A percentile compares a stretch with the other conserved stretches of the same genome.
phyloP scores from a whole-genome alignment of 2,329 filamentous ascomycete genomes.

The Paracorniculantispora psalliotae region DNA sequence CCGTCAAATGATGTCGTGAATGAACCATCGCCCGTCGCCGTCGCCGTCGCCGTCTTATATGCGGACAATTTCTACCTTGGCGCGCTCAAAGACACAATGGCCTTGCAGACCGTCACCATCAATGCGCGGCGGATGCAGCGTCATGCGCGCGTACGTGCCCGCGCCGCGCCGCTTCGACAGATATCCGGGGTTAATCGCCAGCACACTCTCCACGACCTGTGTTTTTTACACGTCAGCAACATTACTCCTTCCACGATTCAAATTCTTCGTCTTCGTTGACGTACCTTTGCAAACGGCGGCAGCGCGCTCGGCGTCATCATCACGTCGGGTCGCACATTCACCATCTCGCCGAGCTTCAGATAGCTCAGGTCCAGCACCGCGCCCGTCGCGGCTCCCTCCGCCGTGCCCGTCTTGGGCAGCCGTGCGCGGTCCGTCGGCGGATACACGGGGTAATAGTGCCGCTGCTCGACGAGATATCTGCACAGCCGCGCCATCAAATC shows the following conservation, averaged over 20 bases:
- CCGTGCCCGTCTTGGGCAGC: conserved; percentile 60
- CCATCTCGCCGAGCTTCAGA: conserved; percentile 84
- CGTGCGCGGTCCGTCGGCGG: conserved; percentile 68
- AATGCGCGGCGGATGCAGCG: conserved; percentile 60
- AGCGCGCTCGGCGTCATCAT: conserved; percentile 77
- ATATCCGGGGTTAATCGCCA: conserved; percentile 86
- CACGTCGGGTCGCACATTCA: conserved; percentile 79
- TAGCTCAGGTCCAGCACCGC: conserved; percentile 79
- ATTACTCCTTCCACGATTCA: background rate
- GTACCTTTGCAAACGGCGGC: conserved; percentile 82
- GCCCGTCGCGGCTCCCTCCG: conserved; percentile 59
- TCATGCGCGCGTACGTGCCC: conserved; percentile 81
- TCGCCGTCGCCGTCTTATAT: conserved; percentile 53
- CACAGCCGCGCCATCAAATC: conserved; percentile 68
- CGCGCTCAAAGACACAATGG: conserved; percentile 75
- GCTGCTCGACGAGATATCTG: conserved; percentile 77
- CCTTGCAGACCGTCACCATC: conserved; percentile 60
- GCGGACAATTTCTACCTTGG: conserved; percentile 79
- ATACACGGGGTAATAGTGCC: conserved; percentile 86
- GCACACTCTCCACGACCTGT: conserved; percentile 83
- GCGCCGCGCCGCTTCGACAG: conserved; percentile 79
- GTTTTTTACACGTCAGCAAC: background rate
- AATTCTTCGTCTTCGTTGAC: conserved; percentile 20
- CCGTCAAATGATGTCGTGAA: too few relatives aligned
- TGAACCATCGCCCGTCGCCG: too few relatives aligned